These are phyloP conservation scores for Pichia californica DNA, from an alignment of 805 yeast species.

Conservation along the genomic window DNA sequence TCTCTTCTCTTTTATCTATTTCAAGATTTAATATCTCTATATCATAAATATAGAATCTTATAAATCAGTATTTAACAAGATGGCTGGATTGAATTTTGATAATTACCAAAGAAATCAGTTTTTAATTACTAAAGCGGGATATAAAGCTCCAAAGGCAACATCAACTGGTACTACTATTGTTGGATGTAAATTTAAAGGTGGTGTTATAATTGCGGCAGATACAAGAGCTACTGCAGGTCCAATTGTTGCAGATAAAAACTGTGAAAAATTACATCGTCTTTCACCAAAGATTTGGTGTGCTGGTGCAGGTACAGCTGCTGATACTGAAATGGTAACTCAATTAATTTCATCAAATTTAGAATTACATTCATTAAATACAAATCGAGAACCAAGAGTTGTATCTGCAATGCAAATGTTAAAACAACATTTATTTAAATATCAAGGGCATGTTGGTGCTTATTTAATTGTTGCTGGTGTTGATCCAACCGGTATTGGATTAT, in stretches of 20 bases:
- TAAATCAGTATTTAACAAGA: constrained; percentile 23
- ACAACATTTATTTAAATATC: constrained; percentile 94
- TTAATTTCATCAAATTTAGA: constrained; percentile 86
- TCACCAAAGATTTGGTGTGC: constrained; percentile 98
- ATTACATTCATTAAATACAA: constrained; percentile 76
- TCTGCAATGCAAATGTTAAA: constrained; percentile 89
- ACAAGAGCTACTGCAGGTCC: constrained; percentile 97
- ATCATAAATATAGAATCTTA: too few species aligned
- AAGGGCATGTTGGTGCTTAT: constrained; percentile 96
- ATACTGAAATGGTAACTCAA: constrained; percentile 96
- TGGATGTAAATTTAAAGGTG: constrained; percentile 87
- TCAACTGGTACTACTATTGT: constrained; percentile 99
- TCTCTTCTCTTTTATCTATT: too few species aligned
- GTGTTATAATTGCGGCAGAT: constrained; percentile 97
- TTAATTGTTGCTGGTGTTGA: constrained; percentile 97
- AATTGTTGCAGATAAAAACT: constrained; percentile 96
- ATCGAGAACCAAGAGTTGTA: constrained; percentile 87
- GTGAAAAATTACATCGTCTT: constrained; percentile 87
- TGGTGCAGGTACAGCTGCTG: constrained; percentile 99
- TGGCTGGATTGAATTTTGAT: constrained; percentile 92
- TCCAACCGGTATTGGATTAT: constrained; percentile 90
- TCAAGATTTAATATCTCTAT: too few species aligned
- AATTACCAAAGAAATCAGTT: constrained; percentile 85
- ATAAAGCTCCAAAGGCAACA: constrained; percentile 78
- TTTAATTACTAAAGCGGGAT: constrained; percentile 60